A percentile compares a stretch with the other conserved stretches of the same genome.
Conservation (phyloP, 768 basidiomycete species). For the Auriscalpium orientale region DNA sequence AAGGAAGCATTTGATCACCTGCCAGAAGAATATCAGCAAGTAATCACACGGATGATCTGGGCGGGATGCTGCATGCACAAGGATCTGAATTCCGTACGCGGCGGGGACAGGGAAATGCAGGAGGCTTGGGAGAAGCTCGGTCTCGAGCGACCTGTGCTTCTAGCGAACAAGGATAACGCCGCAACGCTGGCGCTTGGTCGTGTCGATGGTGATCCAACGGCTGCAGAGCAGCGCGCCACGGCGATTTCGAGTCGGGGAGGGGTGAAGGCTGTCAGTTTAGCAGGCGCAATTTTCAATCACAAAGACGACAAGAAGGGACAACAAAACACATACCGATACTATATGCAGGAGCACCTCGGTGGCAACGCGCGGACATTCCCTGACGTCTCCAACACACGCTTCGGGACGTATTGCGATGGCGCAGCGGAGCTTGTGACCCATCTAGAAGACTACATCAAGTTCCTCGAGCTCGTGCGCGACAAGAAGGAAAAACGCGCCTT, state of each 20-base stretch:
- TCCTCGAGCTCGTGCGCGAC: slow-evolving; percentile 15
- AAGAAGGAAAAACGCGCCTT: slow-evolving; percentile 12
- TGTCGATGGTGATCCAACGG: no score
- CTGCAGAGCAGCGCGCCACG: not conserved
- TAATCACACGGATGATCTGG: slow-evolving; percentile 1
- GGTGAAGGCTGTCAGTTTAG: not conserved
- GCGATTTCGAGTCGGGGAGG: not conserved
- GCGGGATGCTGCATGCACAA: slow-evolving; percentile 12
- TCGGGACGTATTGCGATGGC: slow-evolving; percentile 11
- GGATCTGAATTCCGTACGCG: slow-evolving; percentile 11
- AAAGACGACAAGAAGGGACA: slow-evolving; percentile 1
- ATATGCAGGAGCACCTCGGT: not conserved
- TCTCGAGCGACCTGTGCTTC: not conserved
- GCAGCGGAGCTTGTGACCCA: slow-evolving; percentile 13
- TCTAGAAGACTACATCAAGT: slow-evolving; percentile 8
- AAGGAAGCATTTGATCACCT: not conserved
- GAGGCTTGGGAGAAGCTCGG: slow-evolving; percentile 1
- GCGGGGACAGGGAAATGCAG: slow-evolving; percentile 2
- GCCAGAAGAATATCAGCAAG: not conserved
- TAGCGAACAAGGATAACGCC: slow-evolving; percentile 13
- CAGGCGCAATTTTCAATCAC: not conserved
- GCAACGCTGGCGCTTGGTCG: not conserved
- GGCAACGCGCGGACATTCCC: slow-evolving; percentile 10
- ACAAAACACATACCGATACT: not conserved
- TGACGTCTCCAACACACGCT: slow-evolving; percentile 19